phyloP scores from a whole-genome alignment of 345 rosid species.

The Sonneratia alba region DNA sequence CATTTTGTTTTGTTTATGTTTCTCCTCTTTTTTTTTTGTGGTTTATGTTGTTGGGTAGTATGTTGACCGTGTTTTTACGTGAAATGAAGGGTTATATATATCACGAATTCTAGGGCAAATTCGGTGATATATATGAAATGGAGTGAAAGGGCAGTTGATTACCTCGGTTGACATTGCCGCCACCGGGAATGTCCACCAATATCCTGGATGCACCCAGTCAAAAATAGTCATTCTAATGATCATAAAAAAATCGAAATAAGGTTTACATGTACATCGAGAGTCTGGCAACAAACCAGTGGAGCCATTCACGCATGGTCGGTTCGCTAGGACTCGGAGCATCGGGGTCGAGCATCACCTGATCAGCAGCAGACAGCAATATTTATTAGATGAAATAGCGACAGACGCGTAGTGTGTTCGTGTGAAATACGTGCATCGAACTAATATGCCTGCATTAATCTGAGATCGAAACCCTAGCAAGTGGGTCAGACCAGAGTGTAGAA shows the following conservation, averaged over 20 bases:
- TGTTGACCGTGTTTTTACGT: no score
- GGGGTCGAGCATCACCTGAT: slow-evolving; percentile 82
- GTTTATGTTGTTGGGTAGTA: no score
- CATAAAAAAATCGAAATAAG: background rate
- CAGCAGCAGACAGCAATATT: background rate
- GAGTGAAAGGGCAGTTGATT: slow-evolving; percentile 1
- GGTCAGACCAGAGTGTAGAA: slow-evolving; percentile 56
- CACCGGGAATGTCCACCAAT: slow-evolving; percentile 73
- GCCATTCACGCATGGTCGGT: slow-evolving; percentile 79
- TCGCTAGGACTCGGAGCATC: slow-evolving; percentile 96
- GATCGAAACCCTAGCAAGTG: background rate
- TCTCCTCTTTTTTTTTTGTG: no score
- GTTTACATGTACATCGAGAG: background rate
- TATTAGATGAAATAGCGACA: no score
- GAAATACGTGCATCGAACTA: background rate
- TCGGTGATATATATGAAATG: no score
- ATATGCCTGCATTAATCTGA: slow-evolving; percentile 5
- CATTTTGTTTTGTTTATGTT: no score
- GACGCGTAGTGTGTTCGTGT: no score
- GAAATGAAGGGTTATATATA: no score
- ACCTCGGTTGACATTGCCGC: slow-evolving; percentile 59
- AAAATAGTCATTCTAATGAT: no score
- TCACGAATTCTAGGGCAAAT: no score
- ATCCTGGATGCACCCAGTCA: slow-evolving; percentile 30
- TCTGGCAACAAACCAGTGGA: slow-evolving; percentile 52